Percentiles rank a stretch among this genome's conserved stretches.
These are phyloP conservation scores for Tetrapyrgos nigripes DNA, from an alignment of 1,284 basidiomycete genomes.

Conservation along the genomic window DNA sequence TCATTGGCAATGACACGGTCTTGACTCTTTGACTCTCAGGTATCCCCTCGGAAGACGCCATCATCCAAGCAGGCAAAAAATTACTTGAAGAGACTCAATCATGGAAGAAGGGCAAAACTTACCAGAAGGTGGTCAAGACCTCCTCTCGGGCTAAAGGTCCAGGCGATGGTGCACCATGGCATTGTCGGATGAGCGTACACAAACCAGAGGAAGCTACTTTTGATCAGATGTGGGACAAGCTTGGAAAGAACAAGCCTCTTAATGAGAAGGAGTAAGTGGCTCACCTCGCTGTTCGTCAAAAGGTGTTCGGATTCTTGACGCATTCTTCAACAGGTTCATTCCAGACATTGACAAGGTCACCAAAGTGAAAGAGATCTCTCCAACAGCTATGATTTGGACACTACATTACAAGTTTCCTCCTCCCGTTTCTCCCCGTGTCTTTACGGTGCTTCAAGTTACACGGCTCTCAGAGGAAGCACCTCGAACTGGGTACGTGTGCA, in stretches of 20 bases:
- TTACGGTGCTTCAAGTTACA: conserved; percentile 73
- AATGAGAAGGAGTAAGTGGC: conserved; percentile 71
- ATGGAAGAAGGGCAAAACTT: conserved; percentile 75
- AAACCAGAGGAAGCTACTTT: conserved; percentile 68
- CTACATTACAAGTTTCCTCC: conserved; percentile 74
- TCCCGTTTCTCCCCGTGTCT: conserved; percentile 74
- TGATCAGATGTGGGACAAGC: conserved; percentile 72
- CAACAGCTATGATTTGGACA: conserved; percentile 72
- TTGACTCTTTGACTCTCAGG: conserved; percentile 40
- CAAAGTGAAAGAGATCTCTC: conserved; percentile 66
- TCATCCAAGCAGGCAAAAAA: conserved; percentile 58
- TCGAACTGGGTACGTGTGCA: conserved; percentile 57
- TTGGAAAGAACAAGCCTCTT: conserved; percentile 67
- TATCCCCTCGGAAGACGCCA: conserved; percentile 63
- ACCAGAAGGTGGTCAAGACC: conserved; percentile 62
- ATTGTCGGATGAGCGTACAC: conserved; percentile 72
- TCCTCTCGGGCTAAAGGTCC: conserved; percentile 54
- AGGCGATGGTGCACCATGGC: conserved; percentile 66
- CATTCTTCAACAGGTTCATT: conserved; percentile 47
- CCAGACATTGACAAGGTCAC: conserved; percentile 67
- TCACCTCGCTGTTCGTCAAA: not conserved
- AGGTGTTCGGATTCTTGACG: not conserved
- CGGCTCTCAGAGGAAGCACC: conserved; percentile 55
- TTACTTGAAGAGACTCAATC: conserved; percentile 58
- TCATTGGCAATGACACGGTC: no score